Base-by-base conservation (phyloP, 176 grass and related monocot species). In the Lolium perenne region DNA sequence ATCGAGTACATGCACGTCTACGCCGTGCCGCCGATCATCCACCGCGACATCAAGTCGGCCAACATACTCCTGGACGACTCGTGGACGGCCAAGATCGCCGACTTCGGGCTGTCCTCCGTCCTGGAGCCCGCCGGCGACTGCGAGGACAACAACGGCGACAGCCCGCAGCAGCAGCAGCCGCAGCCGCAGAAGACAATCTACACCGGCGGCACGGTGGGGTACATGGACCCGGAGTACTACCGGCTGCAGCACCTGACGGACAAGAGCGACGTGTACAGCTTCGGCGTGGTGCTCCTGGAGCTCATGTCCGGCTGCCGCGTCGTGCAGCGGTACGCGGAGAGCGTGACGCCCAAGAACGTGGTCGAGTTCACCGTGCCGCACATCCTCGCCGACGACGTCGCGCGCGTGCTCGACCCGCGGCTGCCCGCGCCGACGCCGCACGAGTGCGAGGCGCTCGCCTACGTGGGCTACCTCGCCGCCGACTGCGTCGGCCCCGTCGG, bases 151-250 rank as follows among this genome's bases (percentile, higher is more conserved):
- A 53, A 13, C 40, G 51, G 2, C 16, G 61, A 80, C 14, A 74
- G 51, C 46, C 46, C 71, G 8, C 56, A 43, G 32, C 32, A 2
- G 8, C 56, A 43, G 32, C 32, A 45, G 8, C 56, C 32, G 3
- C 23, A 84, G 16, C 73, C 66, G 47, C 23, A 38, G 64, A 35
- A 35, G 72, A 76, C 72, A 48, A 53, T 89, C 11, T 92, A 85
- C 81, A 91, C 89, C 1, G 95, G 91, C 8, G 95, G 95, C 38
- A 98, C 95, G 76, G 91, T 98, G 54, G 95, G 95, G 38, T 98
- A 98, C 89, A 98, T 98, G 93, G 95, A 98, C 84, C 95, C 93
- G 11, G 93, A 98, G 88, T 98, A 95, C 90, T 98, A 95, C 83
- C 53, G 95, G 47, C 88, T 98, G 40, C 95, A 98, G 80, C 87